Evolutionary conservation across 192 early-diverging fungal genomes (phyloP).

Genomic region (Funneliformis mosseae): DNA sequence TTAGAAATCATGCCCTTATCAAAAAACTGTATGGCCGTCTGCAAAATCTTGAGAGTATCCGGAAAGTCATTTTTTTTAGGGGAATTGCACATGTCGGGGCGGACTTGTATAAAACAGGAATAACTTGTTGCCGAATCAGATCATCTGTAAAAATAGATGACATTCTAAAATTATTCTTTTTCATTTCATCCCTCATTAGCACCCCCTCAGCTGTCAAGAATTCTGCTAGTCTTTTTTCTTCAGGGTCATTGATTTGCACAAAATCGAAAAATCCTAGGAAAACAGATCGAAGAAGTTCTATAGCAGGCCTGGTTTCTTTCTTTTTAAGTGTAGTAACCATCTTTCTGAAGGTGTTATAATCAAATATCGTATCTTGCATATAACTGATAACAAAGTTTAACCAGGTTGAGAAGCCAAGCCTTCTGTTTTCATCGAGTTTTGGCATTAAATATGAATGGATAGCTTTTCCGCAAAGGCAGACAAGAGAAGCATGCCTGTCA

Average conservation of each 20-base stretch:
- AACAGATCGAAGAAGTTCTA: conserved; percentile 28
- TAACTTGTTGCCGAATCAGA: conserved; percentile 21
- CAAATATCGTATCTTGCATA: background rate
- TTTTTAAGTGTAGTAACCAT: conserved; percentile 28
- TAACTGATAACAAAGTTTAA: background rate
- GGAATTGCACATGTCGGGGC: conserved; percentile 24
- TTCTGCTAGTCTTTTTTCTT: conserved; percentile 17
- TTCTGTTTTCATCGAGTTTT: background rate
- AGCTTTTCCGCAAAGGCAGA: conserved; percentile 20
- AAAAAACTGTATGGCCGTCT: conserved; percentile 30
- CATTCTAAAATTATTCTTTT: conserved; percentile 16
- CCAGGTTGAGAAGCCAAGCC: conserved; percentile 18
- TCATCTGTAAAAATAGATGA: conserved; percentile 27
- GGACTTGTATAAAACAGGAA: conserved; percentile 20
- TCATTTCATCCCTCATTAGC: conserved; percentile 9
- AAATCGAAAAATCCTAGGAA: conserved; percentile 28
- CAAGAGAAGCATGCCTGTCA: conserved; percentile 26
- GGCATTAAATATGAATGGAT: background rate
- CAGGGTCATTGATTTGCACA: conserved; percentile 2
- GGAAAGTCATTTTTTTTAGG: conserved; percentile 13
- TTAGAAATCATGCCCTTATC: conserved; percentile 32
- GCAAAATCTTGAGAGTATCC: conserved; percentile 36
- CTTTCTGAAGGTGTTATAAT: conserved; percentile 26
- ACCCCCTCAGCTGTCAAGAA: conserved; percentile 28
- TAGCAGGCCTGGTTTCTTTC: conserved; percentile 15